These are phyloP conservation scores for Coemansia sp. DNA, from an alignment of 192 early-diverging fungal genomes.

Conservation along the genomic window DNA sequence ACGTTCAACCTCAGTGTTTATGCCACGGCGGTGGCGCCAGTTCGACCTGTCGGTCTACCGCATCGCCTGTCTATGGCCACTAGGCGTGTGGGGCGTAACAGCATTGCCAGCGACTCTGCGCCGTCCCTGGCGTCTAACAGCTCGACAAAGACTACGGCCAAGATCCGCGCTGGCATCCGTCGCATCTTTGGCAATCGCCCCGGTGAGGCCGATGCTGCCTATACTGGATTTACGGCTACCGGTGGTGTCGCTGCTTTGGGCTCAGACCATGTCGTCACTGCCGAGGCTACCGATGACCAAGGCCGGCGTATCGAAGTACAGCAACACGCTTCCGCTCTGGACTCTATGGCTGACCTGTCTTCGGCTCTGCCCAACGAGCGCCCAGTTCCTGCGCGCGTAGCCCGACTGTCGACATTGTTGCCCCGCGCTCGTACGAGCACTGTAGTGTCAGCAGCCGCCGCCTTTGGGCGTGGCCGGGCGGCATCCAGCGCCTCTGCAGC, in stretches of 20 bases:
- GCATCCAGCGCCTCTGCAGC: slow-evolving; percentile 42
- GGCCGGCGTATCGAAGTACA: slow-evolving; percentile 41
- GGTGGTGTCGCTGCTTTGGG: slow-evolving; percentile 17
- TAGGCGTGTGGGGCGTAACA: slow-evolving; percentile 21
- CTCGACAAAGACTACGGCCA: slow-evolving; percentile 39
- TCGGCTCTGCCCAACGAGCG: background rate
- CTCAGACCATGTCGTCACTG: slow-evolving; percentile 16
- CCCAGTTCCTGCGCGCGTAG: slow-evolving; percentile 23
- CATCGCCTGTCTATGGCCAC: slow-evolving; percentile 33
- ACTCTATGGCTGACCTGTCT: background rate
- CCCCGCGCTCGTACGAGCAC: slow-evolving; percentile 44
- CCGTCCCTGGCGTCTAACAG: slow-evolving; percentile 35
- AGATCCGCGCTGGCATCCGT: slow-evolving; percentile 41
- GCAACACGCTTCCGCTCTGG: slow-evolving; percentile 22
- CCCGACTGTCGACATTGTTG: slow-evolving; percentile 44
- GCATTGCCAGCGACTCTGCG: slow-evolving; percentile 34
- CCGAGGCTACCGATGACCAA: slow-evolving; percentile 30
- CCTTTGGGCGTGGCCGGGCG: slow-evolving; percentile 24
- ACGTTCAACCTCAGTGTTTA: slow-evolving; percentile 53
- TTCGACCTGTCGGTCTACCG: slow-evolving; percentile 14
- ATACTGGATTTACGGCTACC: slow-evolving; percentile 21
- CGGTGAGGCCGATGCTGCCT: slow-evolving; percentile 24
- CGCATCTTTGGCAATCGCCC: slow-evolving; percentile 22
- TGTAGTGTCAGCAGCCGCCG: slow-evolving; percentile 21
- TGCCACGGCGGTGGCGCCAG: slow-evolving; percentile 23